Conservation (phyloP, 2,329 filamentous ascomycete genomes). For the Talaromyces atroroseus region DNA sequence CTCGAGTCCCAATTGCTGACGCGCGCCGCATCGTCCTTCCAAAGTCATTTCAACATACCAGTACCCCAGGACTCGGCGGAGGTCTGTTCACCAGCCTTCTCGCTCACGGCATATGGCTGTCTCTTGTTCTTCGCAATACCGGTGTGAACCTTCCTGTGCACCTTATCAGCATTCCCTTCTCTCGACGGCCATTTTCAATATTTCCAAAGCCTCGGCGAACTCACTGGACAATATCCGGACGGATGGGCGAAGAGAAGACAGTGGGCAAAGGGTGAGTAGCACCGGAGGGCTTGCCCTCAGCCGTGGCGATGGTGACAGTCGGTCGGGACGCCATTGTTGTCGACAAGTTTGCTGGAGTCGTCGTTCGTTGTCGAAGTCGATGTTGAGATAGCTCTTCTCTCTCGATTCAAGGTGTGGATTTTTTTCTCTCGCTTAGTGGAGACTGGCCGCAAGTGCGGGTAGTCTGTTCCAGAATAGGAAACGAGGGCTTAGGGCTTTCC, state of each 20-base stretch:
- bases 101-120: conserved; percentile 98
- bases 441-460: conserved; percentile 8
- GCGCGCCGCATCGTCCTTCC: conserved; percentile 1
- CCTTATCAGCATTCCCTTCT: conserved; percentile 29
- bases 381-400: conserved; percentile 16
- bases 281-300: conserved; percentile 88
- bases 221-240: conserved; percentile 97
- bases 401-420: conserved; percentile 29
- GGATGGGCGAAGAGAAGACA: conserved; percentile 96
- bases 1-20: neutral
- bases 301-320: conserved; percentile 94
- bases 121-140: conserved; percentile 99
- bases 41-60: conserved; percentile 57
- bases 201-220: conserved; percentile 34
- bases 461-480: conserved; percentile 7
- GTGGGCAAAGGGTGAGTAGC: conserved; percentile 87
- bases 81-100: conserved; percentile 99
- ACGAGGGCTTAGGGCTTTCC: conserved; percentile 13
- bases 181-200: neutral
- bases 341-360: conserved; percentile 35
- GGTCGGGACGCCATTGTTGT: conserved; percentile 86
- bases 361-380: conserved; percentile 29
- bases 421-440: conserved; percentile 37
- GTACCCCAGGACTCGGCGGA: conserved; percentile 99
- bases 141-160: conserved; percentile 70